A percentile compares a stretch with the other conserved stretches of the same genome.
phyloP scores from a whole-genome alignment of 345 rosid species.

The Excoecaria agallocha region DNA sequence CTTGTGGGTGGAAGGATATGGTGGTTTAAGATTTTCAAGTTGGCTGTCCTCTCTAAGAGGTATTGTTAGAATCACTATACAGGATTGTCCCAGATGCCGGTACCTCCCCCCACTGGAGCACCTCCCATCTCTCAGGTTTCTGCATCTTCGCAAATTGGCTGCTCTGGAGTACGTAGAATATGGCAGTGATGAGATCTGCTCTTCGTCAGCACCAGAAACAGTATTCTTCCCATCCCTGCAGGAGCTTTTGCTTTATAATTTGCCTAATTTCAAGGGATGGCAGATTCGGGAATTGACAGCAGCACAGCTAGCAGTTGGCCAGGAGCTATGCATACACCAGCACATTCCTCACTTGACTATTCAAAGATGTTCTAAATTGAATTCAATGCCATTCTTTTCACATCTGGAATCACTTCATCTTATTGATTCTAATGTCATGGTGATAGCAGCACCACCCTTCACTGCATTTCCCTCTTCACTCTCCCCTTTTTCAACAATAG shows the following conservation, averaged over 20 bases:
- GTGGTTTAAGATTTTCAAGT: conserved; percentile 8
- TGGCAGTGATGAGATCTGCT: background rate
- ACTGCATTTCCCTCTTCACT: background rate
- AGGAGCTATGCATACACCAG: background rate
- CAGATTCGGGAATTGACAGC: background rate
- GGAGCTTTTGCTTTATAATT: conserved; percentile 15
- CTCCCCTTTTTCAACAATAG: conserved; percentile 8
- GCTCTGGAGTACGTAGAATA: conserved; percentile 19
- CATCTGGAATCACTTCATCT: conserved; percentile 11
- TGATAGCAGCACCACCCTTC: conserved; percentile 5
- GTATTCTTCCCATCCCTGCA: conserved; percentile 9
- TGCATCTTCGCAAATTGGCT: background rate
- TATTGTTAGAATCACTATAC: background rate
- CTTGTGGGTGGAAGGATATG: conserved; percentile 6
- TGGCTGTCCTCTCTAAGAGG: conserved; percentile 11
- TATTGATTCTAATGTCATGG: conserved; percentile 5
- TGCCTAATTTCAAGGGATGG: conserved; percentile 19
- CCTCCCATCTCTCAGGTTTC: conserved; percentile 10
- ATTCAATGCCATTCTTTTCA: conserved; percentile 9
- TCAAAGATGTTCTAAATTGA: conserved; percentile 15
- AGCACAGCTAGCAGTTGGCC: background rate
- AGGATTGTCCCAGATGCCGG: conserved; percentile 4
- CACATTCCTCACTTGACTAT: background rate
- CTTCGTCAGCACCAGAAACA: background rate
- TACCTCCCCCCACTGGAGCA: conserved; percentile 11